A percentile compares a stretch with the other conserved stretches of the same genome.
These are phyloP conservation scores for Fagus crenata DNA, from an alignment of 306 rosid genomes.

Conservation along the genomic window DNA sequence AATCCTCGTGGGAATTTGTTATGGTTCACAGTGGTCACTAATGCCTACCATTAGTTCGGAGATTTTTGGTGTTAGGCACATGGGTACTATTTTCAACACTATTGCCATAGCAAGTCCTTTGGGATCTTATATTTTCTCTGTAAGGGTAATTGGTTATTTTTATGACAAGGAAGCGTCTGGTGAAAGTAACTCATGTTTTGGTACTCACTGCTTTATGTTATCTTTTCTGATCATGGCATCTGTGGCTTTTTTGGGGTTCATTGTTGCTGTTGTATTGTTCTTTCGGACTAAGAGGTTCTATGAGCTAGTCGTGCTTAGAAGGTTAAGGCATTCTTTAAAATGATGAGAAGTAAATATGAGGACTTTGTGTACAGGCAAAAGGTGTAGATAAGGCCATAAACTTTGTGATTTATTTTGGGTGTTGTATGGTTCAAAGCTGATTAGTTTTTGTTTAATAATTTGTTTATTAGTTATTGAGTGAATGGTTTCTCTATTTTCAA, in stretches of 20 bases:
- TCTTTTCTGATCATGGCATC: slow-evolving; percentile 74
- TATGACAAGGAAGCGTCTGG: slow-evolving; percentile 61
- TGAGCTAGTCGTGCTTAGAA: slow-evolving; percentile 46
- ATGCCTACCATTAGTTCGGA: slow-evolving; percentile 93
- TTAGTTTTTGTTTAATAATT: too few species aligned
- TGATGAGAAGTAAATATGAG: background rate
- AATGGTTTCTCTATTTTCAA: background rate
- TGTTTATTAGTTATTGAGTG: background rate
- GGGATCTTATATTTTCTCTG: slow-evolving; percentile 88
- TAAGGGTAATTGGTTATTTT: slow-evolving; percentile 74
- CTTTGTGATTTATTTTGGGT: background rate
- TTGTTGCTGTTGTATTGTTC: slow-evolving; percentile 58
- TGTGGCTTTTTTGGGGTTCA: slow-evolving; percentile 59
- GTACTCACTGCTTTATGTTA: slow-evolving; percentile 68
- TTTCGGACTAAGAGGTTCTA: slow-evolving; percentile 74
- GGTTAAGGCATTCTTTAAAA: slow-evolving; percentile 36
- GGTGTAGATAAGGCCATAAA: background rate
- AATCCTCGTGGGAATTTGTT: slow-evolving; percentile 72
- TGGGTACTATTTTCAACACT: slow-evolving; percentile 90
- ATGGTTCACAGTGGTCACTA: slow-evolving; percentile 90
- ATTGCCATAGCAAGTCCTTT: slow-evolving; percentile 76
- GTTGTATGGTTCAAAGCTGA: too few species aligned
- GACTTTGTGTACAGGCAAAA: background rate
- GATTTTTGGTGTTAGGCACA: slow-evolving; percentile 75
- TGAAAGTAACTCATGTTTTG: slow-evolving; percentile 51